A percentile compares a stretch with the other conserved stretches of the same genome.
phyloP scores from a whole-genome alignment of 2,329 filamentous ascomycete genomes.

The Fusarium sp. region DNA sequence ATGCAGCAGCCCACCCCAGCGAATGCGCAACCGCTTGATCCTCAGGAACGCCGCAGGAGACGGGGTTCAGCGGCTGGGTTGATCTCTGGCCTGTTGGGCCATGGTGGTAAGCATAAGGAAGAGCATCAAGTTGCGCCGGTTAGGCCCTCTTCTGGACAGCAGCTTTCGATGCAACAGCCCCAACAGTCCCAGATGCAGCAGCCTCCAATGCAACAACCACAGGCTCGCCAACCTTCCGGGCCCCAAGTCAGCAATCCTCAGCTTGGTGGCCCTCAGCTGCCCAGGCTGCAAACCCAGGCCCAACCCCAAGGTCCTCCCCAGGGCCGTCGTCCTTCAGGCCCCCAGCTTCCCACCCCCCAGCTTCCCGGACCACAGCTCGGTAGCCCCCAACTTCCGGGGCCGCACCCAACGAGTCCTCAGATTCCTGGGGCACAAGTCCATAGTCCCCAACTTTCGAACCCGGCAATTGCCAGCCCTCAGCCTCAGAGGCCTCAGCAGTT shows the following conservation, averaged over 20 bases:
- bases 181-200: constrained; percentile 22
- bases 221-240: constrained; percentile 8
- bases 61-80: constrained; percentile 46
- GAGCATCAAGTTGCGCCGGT: constrained; percentile 1
- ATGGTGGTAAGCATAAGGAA: constrained; percentile 35
- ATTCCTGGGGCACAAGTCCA: constrained; percentile 3
- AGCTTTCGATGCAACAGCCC: constrained; percentile 18
- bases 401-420: constrained; percentile 13
- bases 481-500: constrained; percentile 31
- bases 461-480: constrained; percentile 29
- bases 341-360: constrained; percentile 18
- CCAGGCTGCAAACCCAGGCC: not conserved
- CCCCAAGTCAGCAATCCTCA: constrained; percentile 9
- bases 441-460: not conserved
- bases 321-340: constrained; percentile 8
- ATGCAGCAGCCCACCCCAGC: constrained; percentile 16
- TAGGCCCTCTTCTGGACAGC: constrained; percentile 20
- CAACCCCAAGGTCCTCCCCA: constrained; percentile 8
- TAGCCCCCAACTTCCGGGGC: constrained; percentile 12
- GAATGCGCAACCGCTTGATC: constrained; percentile 7
- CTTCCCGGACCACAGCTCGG: constrained; percentile 11
- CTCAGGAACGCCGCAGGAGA: constrained; percentile 38
- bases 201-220: constrained; percentile 12
- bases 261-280: not conserved
- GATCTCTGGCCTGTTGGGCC: constrained; percentile 45